Base-by-base conservation (phyloP, 31 red algal genomes). In the Asparagopsis taxiformis region DNA sequence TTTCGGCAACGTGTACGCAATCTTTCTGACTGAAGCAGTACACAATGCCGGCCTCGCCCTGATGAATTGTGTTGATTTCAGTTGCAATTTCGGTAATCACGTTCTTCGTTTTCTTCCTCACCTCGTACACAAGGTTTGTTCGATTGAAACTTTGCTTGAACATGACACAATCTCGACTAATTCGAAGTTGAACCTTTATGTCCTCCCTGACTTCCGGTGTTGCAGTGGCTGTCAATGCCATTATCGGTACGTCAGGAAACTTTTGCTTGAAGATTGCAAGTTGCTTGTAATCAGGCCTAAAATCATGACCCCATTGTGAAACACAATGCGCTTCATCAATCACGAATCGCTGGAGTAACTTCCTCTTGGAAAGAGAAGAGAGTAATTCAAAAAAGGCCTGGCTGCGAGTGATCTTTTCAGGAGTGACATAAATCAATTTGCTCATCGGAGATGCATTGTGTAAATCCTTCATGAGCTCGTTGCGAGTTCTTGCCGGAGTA, bases 291-390 rank as follows among this genome's bases (percentile, higher is more conserved):
- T 99, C 96, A 49, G 96, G 96, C 29, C 96, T 87, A 57, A 99
- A 99, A 61, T 99, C 96, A 63, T 99, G 96, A 25, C 96, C 96
- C 96, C 96, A 99, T 67, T 99, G 96, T 43, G 91, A 95, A 1
- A 99, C 91, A 46, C 96, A 99, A 72, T 99, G 96, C 0, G 96
- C 96, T 73, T 99, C 96, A 51, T 99, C 96, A 77, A 98, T 88
- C 0, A 91, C 95, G 54, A 98, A 89, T 0, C 89, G 70, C 35
- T 83, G 75, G 9, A 99, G 39, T 11, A 88, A 68, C 55, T 85
- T 65, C 26, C 72, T 55, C 1, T 22, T 50, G 3, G 48, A 41
- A 15, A 89, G 58, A 13, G 71, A 70, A 2, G 84, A 66, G 20
- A 91, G 55, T 13, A 77, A 36, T 7, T 74, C 60, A 62, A 82